These are phyloP conservation scores for Rhodotorula graminis DNA, from an alignment of 768 basidiomycete genomes.

Conservation along the genomic window DNA sequence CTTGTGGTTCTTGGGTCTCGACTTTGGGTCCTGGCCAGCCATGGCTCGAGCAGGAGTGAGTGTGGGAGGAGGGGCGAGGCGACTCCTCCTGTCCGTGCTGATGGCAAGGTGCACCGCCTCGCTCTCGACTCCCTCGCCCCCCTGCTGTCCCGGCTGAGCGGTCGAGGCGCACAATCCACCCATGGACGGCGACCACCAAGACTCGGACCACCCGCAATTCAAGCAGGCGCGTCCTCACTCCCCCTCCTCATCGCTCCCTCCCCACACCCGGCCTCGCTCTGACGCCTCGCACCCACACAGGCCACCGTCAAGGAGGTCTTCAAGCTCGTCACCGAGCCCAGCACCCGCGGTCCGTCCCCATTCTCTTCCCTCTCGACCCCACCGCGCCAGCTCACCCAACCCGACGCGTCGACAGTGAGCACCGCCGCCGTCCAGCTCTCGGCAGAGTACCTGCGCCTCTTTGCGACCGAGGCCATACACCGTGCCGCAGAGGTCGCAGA, in stretches of 20 bases:
- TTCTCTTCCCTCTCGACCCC: not conserved
- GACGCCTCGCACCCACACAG: not conserved
- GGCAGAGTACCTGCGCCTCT: slow-evolving; percentile 34
- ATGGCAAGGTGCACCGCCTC: not conserved
- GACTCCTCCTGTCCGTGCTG: not conserved
- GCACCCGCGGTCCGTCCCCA: slow-evolving; percentile 12
- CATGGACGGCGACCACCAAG: not conserved
- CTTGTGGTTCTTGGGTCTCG: not conserved
- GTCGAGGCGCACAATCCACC: not conserved
- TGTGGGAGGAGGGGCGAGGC: not conserved
- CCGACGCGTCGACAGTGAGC: slow-evolving; percentile 10
- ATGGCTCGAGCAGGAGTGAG: not conserved
- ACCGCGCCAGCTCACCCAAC: not conserved
- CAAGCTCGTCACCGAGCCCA: slow-evolving; percentile 12
- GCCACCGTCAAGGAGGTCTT: slow-evolving; percentile 32
- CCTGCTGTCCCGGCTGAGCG: no score
- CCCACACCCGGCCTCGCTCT: not conserved
- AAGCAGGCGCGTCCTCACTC: slow-evolving; percentile 10
- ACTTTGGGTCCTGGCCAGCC: not conserved
- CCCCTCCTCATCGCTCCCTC: not conserved
- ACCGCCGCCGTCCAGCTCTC: slow-evolving; percentile 27
- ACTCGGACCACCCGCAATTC: slow-evolving; percentile 11
- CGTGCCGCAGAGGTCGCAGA: slow-evolving; percentile 21
- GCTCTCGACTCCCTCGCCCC: not conserved
- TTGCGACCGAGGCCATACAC: slow-evolving; percentile 34